Conservation (phyloP, 2,329 filamentous ascomycete genomes). For the Aureobasidium zeae region DNA sequence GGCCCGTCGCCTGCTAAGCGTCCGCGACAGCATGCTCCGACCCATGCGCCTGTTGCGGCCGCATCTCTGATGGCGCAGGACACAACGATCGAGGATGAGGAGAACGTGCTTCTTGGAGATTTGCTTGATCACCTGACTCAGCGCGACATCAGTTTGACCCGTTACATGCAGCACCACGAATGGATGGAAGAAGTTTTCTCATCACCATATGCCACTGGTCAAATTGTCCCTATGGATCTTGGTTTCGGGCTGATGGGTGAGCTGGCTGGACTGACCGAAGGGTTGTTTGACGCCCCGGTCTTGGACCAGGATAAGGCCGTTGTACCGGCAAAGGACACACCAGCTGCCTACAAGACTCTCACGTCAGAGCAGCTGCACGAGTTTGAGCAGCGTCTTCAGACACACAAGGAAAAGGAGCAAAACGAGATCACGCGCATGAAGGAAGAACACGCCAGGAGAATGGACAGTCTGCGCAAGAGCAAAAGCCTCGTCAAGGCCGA, state of each 20-base stretch:
- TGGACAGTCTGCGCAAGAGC: constrained; percentile 65
- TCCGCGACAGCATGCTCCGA: constrained; percentile 31
- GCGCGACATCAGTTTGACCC: constrained; percentile 73
- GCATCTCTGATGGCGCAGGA: constrained; percentile 34
- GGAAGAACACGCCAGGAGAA: constrained; percentile 62
- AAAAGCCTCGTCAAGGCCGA: constrained; percentile 66
- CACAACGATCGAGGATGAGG: constrained; percentile 67
- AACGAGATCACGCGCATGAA: constrained; percentile 80
- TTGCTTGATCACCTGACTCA: constrained; percentile 84
- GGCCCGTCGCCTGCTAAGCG: constrained; percentile 41
- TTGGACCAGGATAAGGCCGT: constrained; percentile 17
- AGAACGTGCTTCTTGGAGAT: constrained; percentile 79
- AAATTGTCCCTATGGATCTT: constrained; percentile 80
- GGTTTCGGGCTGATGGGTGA: constrained; percentile 72
- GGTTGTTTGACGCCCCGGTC: constrained; percentile 62
- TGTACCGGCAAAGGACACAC: constrained; percentile 29
- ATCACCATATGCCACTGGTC: constrained; percentile 75
- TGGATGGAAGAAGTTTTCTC: constrained; percentile 98
- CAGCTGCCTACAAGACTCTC: constrained; percentile 39
- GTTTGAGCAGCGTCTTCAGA: constrained; percentile 68
- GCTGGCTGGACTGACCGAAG: constrained; percentile 69
- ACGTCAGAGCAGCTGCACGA: constrained; percentile 70
- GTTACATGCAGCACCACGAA: constrained; percentile 92
- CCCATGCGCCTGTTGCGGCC: constrained; percentile 36
- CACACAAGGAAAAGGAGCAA: constrained; percentile 62